Evolutionary conservation across 257 asterid species (phyloP).

Genomic region (Paraleonurus japonicus): DNA sequence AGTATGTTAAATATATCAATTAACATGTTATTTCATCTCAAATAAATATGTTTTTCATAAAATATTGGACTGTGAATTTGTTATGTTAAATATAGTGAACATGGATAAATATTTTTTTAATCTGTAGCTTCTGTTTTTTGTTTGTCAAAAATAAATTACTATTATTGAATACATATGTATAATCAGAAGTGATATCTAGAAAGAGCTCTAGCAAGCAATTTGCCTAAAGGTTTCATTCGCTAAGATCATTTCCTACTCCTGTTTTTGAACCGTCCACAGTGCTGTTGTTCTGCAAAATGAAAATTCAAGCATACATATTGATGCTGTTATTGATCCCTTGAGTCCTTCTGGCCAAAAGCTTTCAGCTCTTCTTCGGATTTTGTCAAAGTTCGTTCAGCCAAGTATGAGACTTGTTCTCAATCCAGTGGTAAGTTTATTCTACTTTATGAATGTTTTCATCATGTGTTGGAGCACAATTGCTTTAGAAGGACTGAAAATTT

Average conservation of each 20-base stretch:
- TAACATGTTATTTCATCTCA: no score
- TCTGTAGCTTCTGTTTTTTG: no score
- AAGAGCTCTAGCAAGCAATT: not conserved
- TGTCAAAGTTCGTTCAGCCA: slow-evolving; percentile 79
- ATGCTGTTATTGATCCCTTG: slow-evolving; percentile 97
- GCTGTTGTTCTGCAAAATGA: slow-evolving; percentile 80
- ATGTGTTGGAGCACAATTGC: not conserved
- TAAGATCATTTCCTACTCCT: slow-evolving; percentile 27
- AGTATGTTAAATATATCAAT: no score
- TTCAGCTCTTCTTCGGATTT: slow-evolving; percentile 78
- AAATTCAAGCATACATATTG: slow-evolving; percentile 83
- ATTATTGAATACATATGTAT: no score
- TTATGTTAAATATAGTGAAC: no score
- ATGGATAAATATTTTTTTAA: no score
- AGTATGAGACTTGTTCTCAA: slow-evolving; percentile 95
- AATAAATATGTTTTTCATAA: no score
- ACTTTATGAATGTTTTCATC: not conserved
- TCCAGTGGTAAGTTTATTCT: slow-evolving; percentile 69
- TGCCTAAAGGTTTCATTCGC: slow-evolving; percentile 15
- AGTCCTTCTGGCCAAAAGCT: slow-evolving; percentile 96
- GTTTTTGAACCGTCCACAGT: slow-evolving; percentile 43
- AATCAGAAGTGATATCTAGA: no score
- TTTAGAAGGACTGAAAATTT: slow-evolving; percentile 7
- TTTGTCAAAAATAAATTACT: no score
- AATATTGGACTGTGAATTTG: no score